Evolutionary conservation across 805 yeast genomes (phyloP).

Genomic region (Candida maesae): DNA sequence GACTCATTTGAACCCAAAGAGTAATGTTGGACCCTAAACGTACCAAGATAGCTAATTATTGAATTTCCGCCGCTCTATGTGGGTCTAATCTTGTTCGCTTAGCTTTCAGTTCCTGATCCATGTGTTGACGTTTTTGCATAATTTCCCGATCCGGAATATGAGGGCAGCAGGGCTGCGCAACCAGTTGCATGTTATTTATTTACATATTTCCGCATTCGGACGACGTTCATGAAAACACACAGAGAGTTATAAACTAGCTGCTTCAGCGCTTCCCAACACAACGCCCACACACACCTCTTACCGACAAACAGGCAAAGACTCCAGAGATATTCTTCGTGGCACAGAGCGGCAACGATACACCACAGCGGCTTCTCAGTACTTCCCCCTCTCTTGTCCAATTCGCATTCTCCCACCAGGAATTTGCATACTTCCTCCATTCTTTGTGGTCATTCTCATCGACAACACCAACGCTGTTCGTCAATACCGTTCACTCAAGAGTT

Average conservation of each 20-base stretch:
- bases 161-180: constrained; percentile 13
- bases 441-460: constrained; percentile 2
- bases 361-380: background rate
- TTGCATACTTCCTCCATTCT: background rate
- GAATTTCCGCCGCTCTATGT: too few species aligned
- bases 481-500: background rate
- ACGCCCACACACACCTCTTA: background rate
- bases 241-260: constrained; percentile 12
- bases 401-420: constrained; percentile 7
- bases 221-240: constrained; percentile 14
- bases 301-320: background rate
- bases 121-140: constrained; percentile 13
- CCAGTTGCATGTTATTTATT: constrained; percentile 23
- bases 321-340: too few species aligned
- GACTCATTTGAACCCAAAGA: too few species aligned
- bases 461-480: background rate
- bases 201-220: constrained; percentile 24
- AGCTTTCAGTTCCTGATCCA: constrained; percentile 10
- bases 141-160: constrained; percentile 10
- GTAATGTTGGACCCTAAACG: too few species aligned
- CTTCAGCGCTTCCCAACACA: constrained; percentile 10
- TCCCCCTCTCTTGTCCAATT: background rate
- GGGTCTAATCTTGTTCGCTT: too few species aligned
- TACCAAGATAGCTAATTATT: too few species aligned
- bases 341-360: background rate